Base-by-base conservation (phyloP, 2,329 filamentous ascomycete species). In the Ceratocystis alfenasii region DNA sequence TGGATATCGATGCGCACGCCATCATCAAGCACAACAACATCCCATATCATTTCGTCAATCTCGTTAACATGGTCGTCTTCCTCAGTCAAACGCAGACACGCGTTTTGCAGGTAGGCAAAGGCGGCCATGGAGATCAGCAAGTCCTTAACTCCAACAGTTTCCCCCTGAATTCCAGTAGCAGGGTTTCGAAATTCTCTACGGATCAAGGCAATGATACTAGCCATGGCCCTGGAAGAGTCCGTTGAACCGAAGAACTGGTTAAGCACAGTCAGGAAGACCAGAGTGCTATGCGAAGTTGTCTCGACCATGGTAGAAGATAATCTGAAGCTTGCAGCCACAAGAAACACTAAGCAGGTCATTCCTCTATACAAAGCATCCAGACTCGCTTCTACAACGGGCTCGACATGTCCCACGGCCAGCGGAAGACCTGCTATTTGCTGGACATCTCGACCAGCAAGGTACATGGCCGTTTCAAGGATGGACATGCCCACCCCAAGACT, bases 241-340 rank as follows among this genome's bases (percentile, higher is more conserved):
- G 85, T 87, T 1, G 83, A 85, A 15, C 85, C 85, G 33, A 87
- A 81, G 48, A 87, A 80, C 69, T 84, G 81, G 71, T 88, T 85
- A 25, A 88, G 75, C 0, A 81, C 80, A 2, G 79, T 79, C 7
- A 87, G 75, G 0, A 85, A 74, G 41, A 85, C 74, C 67, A 85
- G 82, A 0, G 83, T 83, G 5, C 83, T 72, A 63, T 84, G 80
- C 6, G 82, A 83, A 4, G 78, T 79, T 15, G 79, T 77, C 20
- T 79, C 79, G 17, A 85, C 73, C 3, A 82, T 79, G 1, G 82
- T 80, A 8, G 78, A 78, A 1, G 83, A 84, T 8, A 86, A 71
- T 59, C 84, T 77, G 69, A 87, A 86, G 60, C 83, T 79, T 1
- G 84, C 80, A 1, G 81, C 80, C 1, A 83, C 84, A 77, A 82